These are phyloP conservation scores for Eragrostis curvula DNA, from an alignment of 176 grass and related monocot species.

Conservation along the genomic window DNA sequence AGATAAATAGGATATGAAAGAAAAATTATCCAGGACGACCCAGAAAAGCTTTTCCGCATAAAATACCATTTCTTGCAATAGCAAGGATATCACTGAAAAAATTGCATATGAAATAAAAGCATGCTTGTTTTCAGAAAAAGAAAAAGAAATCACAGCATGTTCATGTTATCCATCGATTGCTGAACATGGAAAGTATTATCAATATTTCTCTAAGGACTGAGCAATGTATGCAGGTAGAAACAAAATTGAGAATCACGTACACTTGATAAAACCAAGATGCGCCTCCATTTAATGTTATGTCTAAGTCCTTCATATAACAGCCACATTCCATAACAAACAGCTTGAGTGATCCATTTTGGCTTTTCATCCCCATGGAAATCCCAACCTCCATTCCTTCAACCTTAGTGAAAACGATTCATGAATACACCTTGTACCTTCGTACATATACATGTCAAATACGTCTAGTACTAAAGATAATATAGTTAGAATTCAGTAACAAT, in stretches of 20 bases:
- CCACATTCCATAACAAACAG: slow-evolving; percentile 65
- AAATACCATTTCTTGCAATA: neutral
- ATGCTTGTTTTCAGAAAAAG: neutral
- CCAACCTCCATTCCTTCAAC: slow-evolving; percentile 95
- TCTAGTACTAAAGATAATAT: slow-evolving; percentile 14
- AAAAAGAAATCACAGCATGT: neutral
- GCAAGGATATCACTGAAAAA: neutral
- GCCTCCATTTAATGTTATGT: slow-evolving; percentile 76
- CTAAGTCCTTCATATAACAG: slow-evolving; percentile 77
- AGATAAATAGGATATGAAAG: neutral
- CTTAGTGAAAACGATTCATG: slow-evolving; percentile 59
- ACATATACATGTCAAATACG: slow-evolving; percentile 30
- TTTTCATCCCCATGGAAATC: slow-evolving; percentile 80
- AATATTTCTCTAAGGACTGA: neutral
- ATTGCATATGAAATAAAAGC: slow-evolving; percentile 1
- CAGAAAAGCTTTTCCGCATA: neutral
- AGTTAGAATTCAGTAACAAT: slow-evolving; percentile 2
- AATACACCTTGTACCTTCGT: slow-evolving; percentile 35
- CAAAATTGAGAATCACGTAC: slow-evolving; percentile 47
- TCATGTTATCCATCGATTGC: neutral
- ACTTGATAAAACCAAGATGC: slow-evolving; percentile 98
- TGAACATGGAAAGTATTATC: slow-evolving; percentile 11
- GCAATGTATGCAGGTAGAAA: neutral
- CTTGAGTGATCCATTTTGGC: slow-evolving; percentile 83
- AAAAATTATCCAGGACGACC: neutral